Evolutionary conservation across 108 stramenopile genomes (phyloP).

Genomic region (Conticribra weissflogii): DNA sequence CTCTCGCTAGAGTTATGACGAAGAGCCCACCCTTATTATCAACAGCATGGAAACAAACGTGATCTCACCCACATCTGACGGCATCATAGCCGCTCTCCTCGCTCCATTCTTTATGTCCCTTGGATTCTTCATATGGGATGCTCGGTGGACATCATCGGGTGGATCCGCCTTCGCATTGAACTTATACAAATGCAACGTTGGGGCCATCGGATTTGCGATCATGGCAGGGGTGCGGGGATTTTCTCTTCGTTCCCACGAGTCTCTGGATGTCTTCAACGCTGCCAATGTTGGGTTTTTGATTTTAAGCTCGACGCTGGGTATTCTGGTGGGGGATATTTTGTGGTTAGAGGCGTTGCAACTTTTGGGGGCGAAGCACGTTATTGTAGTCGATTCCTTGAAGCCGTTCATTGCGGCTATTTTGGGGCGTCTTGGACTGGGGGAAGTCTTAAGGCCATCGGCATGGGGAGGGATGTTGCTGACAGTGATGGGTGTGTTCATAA

Average conservation of each 20-base stretch:
- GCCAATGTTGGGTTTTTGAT: conserved; percentile 60
- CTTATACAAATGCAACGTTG: conserved; percentile 84
- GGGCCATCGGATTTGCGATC: conserved; percentile 65
- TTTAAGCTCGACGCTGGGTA: conserved; percentile 78
- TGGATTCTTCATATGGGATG: conserved; percentile 84
- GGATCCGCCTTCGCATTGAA: conserved; percentile 84
- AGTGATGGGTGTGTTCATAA: conserved; percentile 65
- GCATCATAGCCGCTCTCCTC: conserved; percentile 57
- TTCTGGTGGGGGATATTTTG: conserved; percentile 77
- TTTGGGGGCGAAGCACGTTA: conserved; percentile 81
- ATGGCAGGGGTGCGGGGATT: conserved; percentile 36
- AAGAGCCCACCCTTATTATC: too few species aligned
- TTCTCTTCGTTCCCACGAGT: neutral
- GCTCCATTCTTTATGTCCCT: conserved; percentile 72
- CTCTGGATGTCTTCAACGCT: conserved; percentile 27
- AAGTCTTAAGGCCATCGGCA: conserved; percentile 45
- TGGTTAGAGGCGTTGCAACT: conserved; percentile 83
- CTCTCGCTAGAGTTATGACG: too few species aligned
- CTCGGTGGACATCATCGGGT: conserved; percentile 55
- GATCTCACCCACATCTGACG: conserved; percentile 33
- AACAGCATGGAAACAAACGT: conserved; percentile 15
- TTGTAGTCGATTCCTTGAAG: conserved; percentile 82
- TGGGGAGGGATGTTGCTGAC: conserved; percentile 69
- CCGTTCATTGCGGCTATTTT: conserved; percentile 86
- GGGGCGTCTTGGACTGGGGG: conserved; percentile 67